phyloP scores from a whole-genome alignment of 495 filamentous ascomycete species.

The Lasiosphaeris hirsuta region DNA sequence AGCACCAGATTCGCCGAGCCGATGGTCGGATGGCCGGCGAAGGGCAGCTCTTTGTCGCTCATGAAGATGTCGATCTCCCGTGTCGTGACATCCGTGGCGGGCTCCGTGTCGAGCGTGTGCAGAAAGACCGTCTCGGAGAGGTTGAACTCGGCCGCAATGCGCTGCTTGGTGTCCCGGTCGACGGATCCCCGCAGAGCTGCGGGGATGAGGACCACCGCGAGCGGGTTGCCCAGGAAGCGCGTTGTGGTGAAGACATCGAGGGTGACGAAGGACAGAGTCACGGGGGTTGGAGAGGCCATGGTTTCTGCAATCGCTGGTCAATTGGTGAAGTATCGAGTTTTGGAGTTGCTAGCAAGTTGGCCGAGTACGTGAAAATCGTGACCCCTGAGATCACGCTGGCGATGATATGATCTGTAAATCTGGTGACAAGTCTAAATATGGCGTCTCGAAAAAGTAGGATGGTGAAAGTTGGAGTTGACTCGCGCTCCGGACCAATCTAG shows the following conservation, averaged over 20 bases:
- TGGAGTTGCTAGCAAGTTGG: no score
- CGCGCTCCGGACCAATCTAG: no score
- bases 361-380: no score
- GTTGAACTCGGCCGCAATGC: slow-evolving; percentile 76
- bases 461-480: no score
- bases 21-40: slow-evolving; percentile 77
- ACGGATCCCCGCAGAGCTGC: slow-evolving; percentile 26
- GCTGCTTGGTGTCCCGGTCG: slow-evolving; percentile 56
- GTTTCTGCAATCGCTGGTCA: not conserved
- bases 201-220: slow-evolving; percentile 60
- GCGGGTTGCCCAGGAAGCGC: slow-evolving; percentile 61
- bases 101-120: slow-evolving; percentile 40
- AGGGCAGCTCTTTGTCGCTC: slow-evolving; percentile 58
- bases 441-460: no score
- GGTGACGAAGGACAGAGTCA: slow-evolving; percentile 49
- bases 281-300: not conserved
- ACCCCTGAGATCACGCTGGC: no score
- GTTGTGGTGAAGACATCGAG: slow-evolving; percentile 66
- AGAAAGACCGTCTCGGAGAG: slow-evolving; percentile 82
- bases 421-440: no score
- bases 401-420: no score
- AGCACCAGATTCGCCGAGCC: slow-evolving; percentile 58
- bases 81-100: slow-evolving; percentile 7
- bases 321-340: no score
- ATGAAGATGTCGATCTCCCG: slow-evolving; percentile 71